Conservation (phyloP, 129 eudicot species). For the Helianthus tuberosus region DNA sequence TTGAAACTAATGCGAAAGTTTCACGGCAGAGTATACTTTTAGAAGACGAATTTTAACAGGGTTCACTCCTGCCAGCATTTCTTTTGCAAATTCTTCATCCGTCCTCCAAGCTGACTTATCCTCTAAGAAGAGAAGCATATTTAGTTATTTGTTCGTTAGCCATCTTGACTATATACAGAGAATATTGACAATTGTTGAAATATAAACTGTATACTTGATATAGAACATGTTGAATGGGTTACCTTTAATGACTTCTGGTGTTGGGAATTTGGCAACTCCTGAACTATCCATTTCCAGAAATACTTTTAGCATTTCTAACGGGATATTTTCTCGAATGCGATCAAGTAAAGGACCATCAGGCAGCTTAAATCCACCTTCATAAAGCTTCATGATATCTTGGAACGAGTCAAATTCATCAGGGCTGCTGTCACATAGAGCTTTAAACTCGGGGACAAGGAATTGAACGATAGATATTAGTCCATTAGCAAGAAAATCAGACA, state of each 20-base stretch:
- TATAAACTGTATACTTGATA: no score
- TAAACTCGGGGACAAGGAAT: conserved; percentile 49
- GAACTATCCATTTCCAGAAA: conserved; percentile 48
- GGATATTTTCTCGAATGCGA: conserved; percentile 37
- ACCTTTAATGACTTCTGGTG: conserved; percentile 71
- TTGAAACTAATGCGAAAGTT: neutral
- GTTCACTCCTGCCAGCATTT: conserved; percentile 65
- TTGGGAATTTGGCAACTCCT: conserved; percentile 50
- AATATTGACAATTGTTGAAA: neutral
- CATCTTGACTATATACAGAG: neutral
- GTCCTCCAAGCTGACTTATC: conserved; percentile 61
- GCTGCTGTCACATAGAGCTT: conserved; percentile 47
- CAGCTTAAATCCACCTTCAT: conserved; percentile 59
- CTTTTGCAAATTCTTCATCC: conserved; percentile 65
- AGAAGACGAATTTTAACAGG: conserved; percentile 50
- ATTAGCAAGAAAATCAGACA: conserved; percentile 61
- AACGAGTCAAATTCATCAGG: conserved; percentile 57
- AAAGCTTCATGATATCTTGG: conserved; percentile 51
- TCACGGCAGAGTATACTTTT: conserved; percentile 33
- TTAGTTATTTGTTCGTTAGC: neutral
- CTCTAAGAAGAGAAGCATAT: conserved; percentile 28
- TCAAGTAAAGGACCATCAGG: conserved; percentile 42
- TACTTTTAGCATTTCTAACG: conserved; percentile 52
- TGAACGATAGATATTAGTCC: conserved; percentile 53
- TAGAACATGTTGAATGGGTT: neutral